Evolutionary conservation across 2,329 filamentous ascomycete genomes (phyloP).

Genomic region (Domatiomyces globalis): DNA sequence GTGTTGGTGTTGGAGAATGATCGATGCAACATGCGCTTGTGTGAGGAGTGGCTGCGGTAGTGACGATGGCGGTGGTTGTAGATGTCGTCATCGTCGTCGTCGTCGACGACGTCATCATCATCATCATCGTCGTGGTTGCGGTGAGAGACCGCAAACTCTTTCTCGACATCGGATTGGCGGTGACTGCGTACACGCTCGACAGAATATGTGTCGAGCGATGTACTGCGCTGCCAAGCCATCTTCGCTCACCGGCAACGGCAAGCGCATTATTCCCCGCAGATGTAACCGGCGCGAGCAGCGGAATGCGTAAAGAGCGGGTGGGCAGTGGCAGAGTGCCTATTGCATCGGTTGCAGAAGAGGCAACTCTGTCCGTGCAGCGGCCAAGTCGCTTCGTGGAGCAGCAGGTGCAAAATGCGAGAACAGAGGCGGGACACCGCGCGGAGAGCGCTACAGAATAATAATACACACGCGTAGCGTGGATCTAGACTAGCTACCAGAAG

Average conservation of each 20-base stretch:
- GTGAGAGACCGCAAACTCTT: slow-evolving; percentile 6
- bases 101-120: slow-evolving; percentile 6
- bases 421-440: neutral
- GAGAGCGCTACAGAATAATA: no score
- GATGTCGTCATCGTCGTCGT: slow-evolving; percentile 5
- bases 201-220: slow-evolving; percentile 11
- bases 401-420: neutral
- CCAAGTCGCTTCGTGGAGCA: neutral
- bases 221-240: slow-evolving; percentile 17
- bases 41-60: slow-evolving; percentile 31
- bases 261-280: neutral
- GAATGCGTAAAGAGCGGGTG: neutral
- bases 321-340: neutral
- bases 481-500: no score
- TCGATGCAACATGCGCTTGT: slow-evolving; percentile 28
- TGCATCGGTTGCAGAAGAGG: neutral
- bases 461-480: no score
- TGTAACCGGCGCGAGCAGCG: no score
- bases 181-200: slow-evolving; percentile 11
- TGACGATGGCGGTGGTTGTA: slow-evolving; percentile 26
- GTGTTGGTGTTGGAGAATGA: slow-evolving; percentile 24
- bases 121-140: slow-evolving; percentile 8
- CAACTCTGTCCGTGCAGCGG: no score
- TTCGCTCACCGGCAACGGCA: slow-evolving; percentile 1
- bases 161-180: slow-evolving; percentile 16